Base-by-base conservation (phyloP, 2,329 filamentous ascomycete genomes). In the Colletotrichum musae region DNA sequence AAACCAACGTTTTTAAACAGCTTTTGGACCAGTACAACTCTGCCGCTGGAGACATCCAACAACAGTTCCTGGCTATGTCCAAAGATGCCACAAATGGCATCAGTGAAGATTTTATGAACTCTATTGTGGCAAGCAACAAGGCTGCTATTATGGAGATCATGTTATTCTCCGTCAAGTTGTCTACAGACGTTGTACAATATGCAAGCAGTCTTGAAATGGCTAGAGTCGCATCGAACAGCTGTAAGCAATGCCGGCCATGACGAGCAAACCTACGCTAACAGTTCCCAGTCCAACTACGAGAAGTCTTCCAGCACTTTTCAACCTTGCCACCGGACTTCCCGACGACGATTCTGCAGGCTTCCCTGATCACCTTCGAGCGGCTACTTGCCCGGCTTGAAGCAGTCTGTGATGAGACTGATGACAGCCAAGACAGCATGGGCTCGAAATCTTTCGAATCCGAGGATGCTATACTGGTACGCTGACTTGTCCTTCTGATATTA, bases 21-120 rank as follows among this genome's bases (percentile, higher is more conserved):
- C 82, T 89, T 24, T 77, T 90, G 48, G 82, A 86, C 7, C 88
- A 92, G 70, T 90, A 88, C 73, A 80, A 86, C 60, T 87, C 85
- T 2, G 86, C 86, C 3, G 86, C 85, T 9, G 79, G 82, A 1
- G 88, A 90, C 60, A 85, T 90, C 70, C 83, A 89, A 59, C 84
- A 86, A 70, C 88, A 90, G 73, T 81, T 88, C 32, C 71, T 81
- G n/a, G 80, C 80, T 13, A 78, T 90, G 73, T 81, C 86, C 3
- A 84, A 81, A 63, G 82, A 86, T 61, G 78, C 78, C 47, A 85
- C 81, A 58, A 79, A 76, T 18, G 76, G 78, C 1, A 78, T 88
- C 47, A 82, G 79, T 62, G 77, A 81, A 12, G 82, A 84, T 4
- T 77, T 85, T 74, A 78, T 88, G 65, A 81, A 85, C 36, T 79